phyloP scores from a whole-genome alignment of 768 basidiomycete species.

The Chiua virens region DNA sequence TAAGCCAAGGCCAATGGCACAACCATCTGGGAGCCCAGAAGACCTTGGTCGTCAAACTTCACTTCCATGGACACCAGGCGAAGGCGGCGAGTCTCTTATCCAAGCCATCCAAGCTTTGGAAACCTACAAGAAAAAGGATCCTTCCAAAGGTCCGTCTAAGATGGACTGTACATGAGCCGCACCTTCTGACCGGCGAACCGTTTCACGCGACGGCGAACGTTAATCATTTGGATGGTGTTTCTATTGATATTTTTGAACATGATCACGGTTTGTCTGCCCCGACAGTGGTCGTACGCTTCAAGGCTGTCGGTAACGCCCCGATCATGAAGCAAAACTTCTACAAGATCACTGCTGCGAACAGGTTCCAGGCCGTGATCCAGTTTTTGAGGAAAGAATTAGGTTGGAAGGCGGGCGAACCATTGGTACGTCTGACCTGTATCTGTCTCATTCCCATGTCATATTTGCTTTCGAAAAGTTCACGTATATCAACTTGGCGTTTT shows the following conservation, averaged over 20 bases:
- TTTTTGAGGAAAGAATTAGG: slow-evolving; percentile 88
- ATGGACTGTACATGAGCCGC: too few species aligned
- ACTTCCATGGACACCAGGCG: slow-evolving; percentile 34
- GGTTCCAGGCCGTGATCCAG: slow-evolving; percentile 93
- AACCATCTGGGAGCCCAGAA: slow-evolving; percentile 33
- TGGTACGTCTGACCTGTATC: slow-evolving; percentile 49
- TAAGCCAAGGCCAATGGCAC: slow-evolving; percentile 23
- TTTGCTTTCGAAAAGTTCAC: slow-evolving; percentile 46
- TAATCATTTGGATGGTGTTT: too few species aligned
- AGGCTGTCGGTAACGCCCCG: slow-evolving; percentile 95
- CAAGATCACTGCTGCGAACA: slow-evolving; percentile 93
- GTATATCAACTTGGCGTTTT: slow-evolving; percentile 77
- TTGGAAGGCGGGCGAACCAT: slow-evolving; percentile 81
- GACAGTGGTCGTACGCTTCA: slow-evolving; percentile 93
- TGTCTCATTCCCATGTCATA: too few species aligned
- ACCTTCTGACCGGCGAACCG: neutral
- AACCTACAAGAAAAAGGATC: slow-evolving; percentile 84
- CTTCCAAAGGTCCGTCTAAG: slow-evolving; percentile 67
- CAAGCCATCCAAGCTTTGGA: slow-evolving; percentile 75
- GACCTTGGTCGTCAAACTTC: slow-evolving; percentile 31
- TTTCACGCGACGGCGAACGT: too few species aligned
- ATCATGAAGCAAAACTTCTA: slow-evolving; percentile 99
- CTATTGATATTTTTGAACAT: too few species aligned
- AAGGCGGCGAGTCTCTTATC: slow-evolving; percentile 30
- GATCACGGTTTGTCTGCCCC: neutral